A percentile compares a stretch with the other conserved stretches of the same genome.
Conservation (phyloP, 1,284 basidiomycete genomes). For the Pseudozyma pruni region DNA sequence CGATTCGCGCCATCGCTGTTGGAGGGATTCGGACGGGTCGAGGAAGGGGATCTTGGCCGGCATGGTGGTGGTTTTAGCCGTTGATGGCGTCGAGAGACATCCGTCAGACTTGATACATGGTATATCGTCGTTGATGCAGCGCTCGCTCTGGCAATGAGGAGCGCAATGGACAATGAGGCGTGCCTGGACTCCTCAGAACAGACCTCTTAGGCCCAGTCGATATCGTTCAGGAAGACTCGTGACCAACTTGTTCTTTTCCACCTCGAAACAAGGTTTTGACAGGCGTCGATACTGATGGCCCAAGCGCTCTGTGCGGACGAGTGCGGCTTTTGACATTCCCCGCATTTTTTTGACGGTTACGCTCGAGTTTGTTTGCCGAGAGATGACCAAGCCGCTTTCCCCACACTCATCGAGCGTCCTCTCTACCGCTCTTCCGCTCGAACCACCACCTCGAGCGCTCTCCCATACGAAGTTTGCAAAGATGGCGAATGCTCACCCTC, state of each 20-base stretch:
- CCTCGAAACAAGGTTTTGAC: not conserved
- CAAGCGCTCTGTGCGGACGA: too few species aligned
- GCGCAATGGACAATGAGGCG: too few species aligned
- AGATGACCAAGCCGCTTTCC: not conserved
- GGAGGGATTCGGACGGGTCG: conserved; percentile 27
- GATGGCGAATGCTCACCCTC: conserved; percentile 39
- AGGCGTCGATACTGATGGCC: too few species aligned
- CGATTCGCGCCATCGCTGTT: conserved; percentile 27
- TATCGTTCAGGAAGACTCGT: too few species aligned
- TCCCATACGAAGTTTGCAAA: not conserved
- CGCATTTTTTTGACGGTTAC: conserved; percentile 3
- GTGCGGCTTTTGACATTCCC: not conserved
- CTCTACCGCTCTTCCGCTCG: not conserved
- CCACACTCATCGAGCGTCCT: not conserved
- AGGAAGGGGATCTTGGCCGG: conserved; percentile 45
- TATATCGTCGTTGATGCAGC: too few species aligned
- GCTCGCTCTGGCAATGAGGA: too few species aligned
- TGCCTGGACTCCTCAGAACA: too few species aligned
- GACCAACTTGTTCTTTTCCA: too few species aligned
- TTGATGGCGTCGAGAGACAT: not conserved
- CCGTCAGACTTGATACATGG: not conserved
- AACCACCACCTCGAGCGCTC: not conserved
- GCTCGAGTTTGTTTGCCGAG: not conserved
- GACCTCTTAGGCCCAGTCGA: too few species aligned
- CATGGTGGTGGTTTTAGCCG: conserved; percentile 11